Evolutionary conservation across 805 yeast species (phyloP), one percentile per base, ranked within the genome.

Genomic region (Wickerhamomyces chambardii): DNA sequence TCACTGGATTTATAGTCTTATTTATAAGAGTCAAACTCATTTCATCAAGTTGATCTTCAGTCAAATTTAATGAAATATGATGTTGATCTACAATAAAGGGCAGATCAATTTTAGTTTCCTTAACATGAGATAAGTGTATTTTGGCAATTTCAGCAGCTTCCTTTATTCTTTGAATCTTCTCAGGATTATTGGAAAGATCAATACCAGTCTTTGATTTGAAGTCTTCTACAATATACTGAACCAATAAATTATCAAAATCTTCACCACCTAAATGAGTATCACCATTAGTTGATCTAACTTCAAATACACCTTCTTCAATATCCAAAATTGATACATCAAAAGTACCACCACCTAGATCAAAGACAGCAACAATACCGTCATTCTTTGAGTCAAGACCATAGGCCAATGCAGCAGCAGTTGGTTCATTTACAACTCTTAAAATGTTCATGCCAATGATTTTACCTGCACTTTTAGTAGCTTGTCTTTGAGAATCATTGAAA

Each of bases 361-460:
- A 82, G 15, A 65, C 70, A 1, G 68, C 70, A 26, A 64, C 51
- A 2, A 63, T 40, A 5, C 67, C 67, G 34, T 47, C 53, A 31
- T 56, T 58, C 33, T 66, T 66, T 47, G 69, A 66, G 46, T 78
- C 82, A 21, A 80, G 59, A 21, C 92, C 92, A 54, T 81, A 82
- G 26, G 89, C 86, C 45, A 82, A 67, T 12, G 90, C 90, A 17
- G 92, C 90, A 10, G 90, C 90, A 15, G 90, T 82, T 27, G 92
- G 92, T 58, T 82, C 92, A 56, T 82, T 82, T 16, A 82, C 69
- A 26, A 82, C 86, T 53, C 92, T 64, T 45, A 81, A 58, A 17
- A 83, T 82, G 36, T 82, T 77, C 44, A 82, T 56, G 8, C 89
- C 89, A 6, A 83, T 80, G 42, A 79, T 60, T 44, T 68, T 64